phyloP scores from a whole-genome alignment of 2,329 filamentous ascomycete genomes.

The Diaporthe sp. region DNA sequence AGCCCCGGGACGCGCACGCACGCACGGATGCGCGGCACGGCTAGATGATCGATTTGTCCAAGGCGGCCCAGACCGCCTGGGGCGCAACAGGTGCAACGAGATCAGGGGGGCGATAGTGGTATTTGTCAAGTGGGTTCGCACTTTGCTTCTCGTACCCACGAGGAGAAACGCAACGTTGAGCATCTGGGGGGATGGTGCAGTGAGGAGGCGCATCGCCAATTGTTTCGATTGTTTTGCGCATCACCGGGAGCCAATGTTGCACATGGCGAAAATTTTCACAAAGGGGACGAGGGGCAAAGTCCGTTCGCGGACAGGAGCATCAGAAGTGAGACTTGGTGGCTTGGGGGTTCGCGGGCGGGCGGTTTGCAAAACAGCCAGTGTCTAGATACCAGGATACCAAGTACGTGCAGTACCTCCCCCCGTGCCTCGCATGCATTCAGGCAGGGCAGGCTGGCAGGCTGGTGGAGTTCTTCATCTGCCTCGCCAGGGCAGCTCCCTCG shows the following conservation, averaged over 20 bases:
- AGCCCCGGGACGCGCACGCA: conserved; percentile 12
- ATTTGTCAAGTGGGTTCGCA: neutral
- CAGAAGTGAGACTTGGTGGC: conserved; percentile 21
- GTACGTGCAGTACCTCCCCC: too few relatives aligned
- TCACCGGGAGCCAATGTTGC: neutral
- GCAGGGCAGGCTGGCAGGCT: neutral
- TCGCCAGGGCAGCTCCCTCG: conserved; percentile 10
- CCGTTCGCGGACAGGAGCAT: conserved; percentile 1
- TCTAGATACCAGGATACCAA: too few relatives aligned
- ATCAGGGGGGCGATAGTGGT: neutral
- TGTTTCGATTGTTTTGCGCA: conserved; percentile 19
- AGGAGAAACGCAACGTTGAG: neutral
- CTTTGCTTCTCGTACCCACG: neutral
- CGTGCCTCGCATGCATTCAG: neutral
- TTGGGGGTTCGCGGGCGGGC: neutral
- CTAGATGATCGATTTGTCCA: neutral
- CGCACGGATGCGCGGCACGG: conserved; percentile 16
- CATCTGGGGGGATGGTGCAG: neutral
- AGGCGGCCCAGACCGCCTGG: conserved; percentile 7
- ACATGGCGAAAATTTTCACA: neutral
- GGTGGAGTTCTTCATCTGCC: conserved; percentile 17
- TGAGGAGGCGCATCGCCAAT: neutral
- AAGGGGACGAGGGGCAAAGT: neutral
- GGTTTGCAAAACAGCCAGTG: neutral
- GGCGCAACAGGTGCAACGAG: neutral